Conservation (phyloP, 768 basidiomycete genomes). For the Dendrothele bispora region DNA sequence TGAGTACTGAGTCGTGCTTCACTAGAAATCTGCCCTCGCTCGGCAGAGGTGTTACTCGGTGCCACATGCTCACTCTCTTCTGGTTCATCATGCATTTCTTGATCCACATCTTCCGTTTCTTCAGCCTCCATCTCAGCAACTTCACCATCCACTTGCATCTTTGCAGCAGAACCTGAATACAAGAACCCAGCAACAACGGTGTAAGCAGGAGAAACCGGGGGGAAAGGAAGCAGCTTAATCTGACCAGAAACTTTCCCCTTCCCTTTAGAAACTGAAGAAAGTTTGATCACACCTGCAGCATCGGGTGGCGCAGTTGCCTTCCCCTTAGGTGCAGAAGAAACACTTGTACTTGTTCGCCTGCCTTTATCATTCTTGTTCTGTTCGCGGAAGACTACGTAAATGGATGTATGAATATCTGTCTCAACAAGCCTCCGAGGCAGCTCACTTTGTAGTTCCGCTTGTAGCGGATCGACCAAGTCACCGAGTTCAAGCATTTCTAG, state of each 20-base stretch:
- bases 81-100: too few relatives aligned
- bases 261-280: conserved; percentile 25
- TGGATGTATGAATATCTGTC: not conserved
- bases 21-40: too few relatives aligned
- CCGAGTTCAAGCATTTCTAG: conserved; percentile 77
- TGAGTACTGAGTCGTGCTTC: too few relatives aligned
- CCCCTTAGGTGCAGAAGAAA: conserved; percentile 1
- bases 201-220: too few relatives aligned
- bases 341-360: conserved; percentile 29
- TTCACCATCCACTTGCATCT: too few relatives aligned
- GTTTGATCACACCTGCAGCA: conserved; percentile 12
- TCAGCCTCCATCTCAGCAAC: too few relatives aligned
- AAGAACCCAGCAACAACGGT: too few relatives aligned
- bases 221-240: too few relatives aligned
- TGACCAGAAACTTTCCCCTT: conserved; percentile 35
- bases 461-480: conserved; percentile 63
- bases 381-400: conserved; percentile 60
- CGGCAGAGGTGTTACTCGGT: too few relatives aligned
- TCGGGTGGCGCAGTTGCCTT: conserved; percentile 19
- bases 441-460: conserved; percentile 64
- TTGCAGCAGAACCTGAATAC: too few relatives aligned
- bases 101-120: too few relatives aligned
- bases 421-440: conserved; percentile 8
- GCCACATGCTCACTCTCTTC: too few relatives aligned
- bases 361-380: conserved; percentile 61